Conservation (phyloP, 495 filamentous ascomycete genomes). For the Cladorrhinum samala region DNA sequence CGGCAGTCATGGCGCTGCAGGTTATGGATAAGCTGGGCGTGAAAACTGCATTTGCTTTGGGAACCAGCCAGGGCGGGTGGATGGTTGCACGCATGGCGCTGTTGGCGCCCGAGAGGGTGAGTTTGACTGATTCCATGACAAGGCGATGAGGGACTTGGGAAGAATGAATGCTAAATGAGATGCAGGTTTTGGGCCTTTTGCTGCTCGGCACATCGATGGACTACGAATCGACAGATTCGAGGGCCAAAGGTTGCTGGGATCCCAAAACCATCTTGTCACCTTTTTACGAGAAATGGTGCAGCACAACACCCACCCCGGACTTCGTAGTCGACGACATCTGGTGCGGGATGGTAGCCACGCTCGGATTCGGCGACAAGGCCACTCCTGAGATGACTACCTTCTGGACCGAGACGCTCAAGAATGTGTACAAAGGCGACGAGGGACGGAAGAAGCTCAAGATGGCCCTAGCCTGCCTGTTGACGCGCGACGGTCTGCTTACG, state of each 20-base stretch:
- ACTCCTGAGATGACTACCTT: constrained; percentile 36
- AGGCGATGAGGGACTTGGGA: too few species aligned
- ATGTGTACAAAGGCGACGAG: constrained; percentile 53
- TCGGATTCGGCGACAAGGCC: constrained; percentile 46
- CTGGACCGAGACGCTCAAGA: constrained; percentile 49
- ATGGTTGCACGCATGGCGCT: constrained; percentile 55
- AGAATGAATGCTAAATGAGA: too few species aligned
- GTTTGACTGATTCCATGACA: too few species aligned
- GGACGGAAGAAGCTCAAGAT: constrained; percentile 50
- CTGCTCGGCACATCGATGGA: constrained; percentile 59
- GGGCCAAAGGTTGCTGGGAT: constrained; percentile 53
- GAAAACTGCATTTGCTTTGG: constrained; percentile 50
- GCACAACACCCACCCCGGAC: constrained; percentile 35
- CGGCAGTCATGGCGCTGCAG: constrained; percentile 43
- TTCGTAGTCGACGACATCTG: constrained; percentile 51
- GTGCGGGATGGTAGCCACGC: constrained; percentile 47
- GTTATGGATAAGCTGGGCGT: constrained; percentile 47
- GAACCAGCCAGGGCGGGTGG: constrained; percentile 61
- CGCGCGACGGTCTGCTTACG: constrained; percentile 50
- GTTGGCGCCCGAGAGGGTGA: constrained; percentile 49
- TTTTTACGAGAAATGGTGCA: constrained; percentile 45
- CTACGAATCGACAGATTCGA: constrained; percentile 49
- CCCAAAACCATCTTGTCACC: constrained; percentile 36
- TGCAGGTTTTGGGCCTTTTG: constrained; percentile 53
- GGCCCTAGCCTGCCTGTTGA: constrained; percentile 50